Percentiles rank a stretch among this genome's conserved stretches.
These are phyloP conservation scores for Globisporangium canariense DNA, from an alignment of 352 stramenopile genomes.

Conservation along the genomic window DNA sequence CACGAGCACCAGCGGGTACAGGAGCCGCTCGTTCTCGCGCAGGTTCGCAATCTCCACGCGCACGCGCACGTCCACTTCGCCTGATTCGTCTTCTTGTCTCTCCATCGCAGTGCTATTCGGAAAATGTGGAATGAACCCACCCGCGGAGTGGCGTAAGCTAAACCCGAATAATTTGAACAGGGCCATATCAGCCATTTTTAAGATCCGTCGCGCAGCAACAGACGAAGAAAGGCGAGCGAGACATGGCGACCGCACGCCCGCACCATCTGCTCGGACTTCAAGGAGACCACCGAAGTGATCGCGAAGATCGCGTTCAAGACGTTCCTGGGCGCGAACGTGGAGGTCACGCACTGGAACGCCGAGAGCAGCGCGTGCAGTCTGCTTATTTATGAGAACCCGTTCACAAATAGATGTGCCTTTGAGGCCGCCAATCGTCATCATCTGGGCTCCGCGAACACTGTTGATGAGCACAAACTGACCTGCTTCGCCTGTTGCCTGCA, in stretches of 20 bases:
- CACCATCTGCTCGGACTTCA: conserved; percentile 80
- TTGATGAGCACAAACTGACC: background rate
- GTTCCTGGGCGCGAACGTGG: conserved; percentile 94
- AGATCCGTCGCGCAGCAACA: too few species aligned
- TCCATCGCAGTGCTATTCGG: background rate
- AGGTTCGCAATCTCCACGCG: conserved; percentile 80
- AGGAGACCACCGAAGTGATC: conserved; percentile 94
- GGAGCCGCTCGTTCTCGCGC: conserved; percentile 66
- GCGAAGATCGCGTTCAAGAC: conserved; percentile 97
- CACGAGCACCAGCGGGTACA: conserved; percentile 50
- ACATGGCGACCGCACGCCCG: too few species aligned
- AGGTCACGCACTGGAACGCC: conserved; percentile 89
- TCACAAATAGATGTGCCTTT: conserved; percentile 29
- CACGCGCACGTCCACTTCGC: background rate
- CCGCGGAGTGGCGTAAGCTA: too few species aligned
- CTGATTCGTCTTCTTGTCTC: background rate
- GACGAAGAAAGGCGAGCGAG: too few species aligned
- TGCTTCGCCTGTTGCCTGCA: conserved; percentile 18
- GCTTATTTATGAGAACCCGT: conserved; percentile 96
- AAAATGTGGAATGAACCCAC: background rate
- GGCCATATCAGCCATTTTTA: too few species aligned
- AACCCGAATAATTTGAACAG: too few species aligned
- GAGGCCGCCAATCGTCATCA: too few species aligned
- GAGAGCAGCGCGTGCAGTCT: conserved; percentile 90
- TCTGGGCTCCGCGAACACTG: background rate